Evolutionary conservation across 148 eudicot genomes (phyloP).

Genomic region (Chenopodium album): DNA sequence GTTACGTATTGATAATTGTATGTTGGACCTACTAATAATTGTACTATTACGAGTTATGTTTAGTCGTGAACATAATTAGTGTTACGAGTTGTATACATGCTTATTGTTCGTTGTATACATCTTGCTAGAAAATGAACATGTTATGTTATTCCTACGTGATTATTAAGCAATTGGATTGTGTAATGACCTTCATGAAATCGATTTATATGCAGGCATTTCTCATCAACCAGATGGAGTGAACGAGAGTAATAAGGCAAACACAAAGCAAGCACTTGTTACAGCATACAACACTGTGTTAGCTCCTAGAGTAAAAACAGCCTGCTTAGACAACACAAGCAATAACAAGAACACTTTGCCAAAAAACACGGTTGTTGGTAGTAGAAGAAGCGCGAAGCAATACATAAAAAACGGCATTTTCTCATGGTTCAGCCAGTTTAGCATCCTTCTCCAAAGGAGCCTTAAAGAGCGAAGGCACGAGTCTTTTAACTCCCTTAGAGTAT

Average conservation of each 20-base stretch:
- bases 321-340: conserved; percentile 30
- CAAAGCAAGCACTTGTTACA: conserved; percentile 65
- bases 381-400: conserved; percentile 8
- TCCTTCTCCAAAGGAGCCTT: conserved; percentile 76
- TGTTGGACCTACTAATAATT: neutral
- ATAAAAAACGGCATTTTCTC: conserved; percentile 28
- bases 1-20: neutral
- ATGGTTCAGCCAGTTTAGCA: conserved; percentile 66
- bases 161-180: neutral
- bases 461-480: conserved; percentile 85
- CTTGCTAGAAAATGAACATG: too few relatives aligned
- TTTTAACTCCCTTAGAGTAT: conserved; percentile 74
- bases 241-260: conserved; percentile 61
- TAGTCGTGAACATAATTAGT: too few relatives aligned
- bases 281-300: conserved; percentile 60
- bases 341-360: neutral
- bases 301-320: conserved; percentile 58
- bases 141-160: neutral
- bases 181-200: neutral
- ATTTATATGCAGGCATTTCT: conserved; percentile 52
- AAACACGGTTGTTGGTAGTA: conserved; percentile 14
- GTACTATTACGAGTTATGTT: neutral
- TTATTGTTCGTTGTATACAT: too few relatives aligned
- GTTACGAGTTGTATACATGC: too few relatives aligned
- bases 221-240: conserved; percentile 46